Base-by-base conservation (phyloP, 129 eudicot species). In the Helianthus tuberosus region DNA sequence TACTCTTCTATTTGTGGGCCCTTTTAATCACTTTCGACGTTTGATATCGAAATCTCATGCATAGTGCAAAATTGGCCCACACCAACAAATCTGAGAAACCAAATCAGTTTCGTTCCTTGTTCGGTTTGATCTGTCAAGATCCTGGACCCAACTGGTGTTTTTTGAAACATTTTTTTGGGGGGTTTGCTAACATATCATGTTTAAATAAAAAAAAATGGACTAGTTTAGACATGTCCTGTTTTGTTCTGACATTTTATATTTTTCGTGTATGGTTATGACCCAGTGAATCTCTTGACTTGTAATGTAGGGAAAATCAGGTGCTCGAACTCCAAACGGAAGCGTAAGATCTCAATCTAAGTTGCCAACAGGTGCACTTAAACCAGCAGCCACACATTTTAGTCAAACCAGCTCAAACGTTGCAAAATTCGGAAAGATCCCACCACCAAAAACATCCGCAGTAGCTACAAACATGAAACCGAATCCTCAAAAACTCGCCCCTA, bases 281-380 rank as follows among this genome's bases (percentile, higher is more conserved):
- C 11, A 5, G 39, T 58, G 70, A 63, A 58, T 25, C 5, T 38
- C 35, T 14, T 17, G 15, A 20, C 38, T 12, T 81, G 39, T 70
- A 12, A 77, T 74, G 57, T 86, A 89, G 92, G 87, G 74, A 38
- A 84, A 89, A 64, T 76, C 89, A n/a, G 81, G 81, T 38, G 82
- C 57, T 54, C 83, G 80, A 38, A 80, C 91, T 10, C 89, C 91
- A 66, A 80, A 51, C 67, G 82, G 88, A 39, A 66, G 78, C 66
- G 11, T 77, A 57, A 85, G 58, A 14, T 71, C 86, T 83, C 81
- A 73, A 75, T 61, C 78, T 20, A 64, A 74, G 69, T 64, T 79
- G 38, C 80, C 77, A 14, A 63, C 77, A n/a, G 64, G 50, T 44
- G 32, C 74, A 2, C 64, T 84, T 51, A 85, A 72, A 79, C 23